A percentile compares a stretch with the other conserved stretches of the same genome.
These are phyloP conservation scores for Aspergillus panamensis DNA, from an alignment of 495 filamentous ascomycete genomes.

Conservation along the genomic window DNA sequence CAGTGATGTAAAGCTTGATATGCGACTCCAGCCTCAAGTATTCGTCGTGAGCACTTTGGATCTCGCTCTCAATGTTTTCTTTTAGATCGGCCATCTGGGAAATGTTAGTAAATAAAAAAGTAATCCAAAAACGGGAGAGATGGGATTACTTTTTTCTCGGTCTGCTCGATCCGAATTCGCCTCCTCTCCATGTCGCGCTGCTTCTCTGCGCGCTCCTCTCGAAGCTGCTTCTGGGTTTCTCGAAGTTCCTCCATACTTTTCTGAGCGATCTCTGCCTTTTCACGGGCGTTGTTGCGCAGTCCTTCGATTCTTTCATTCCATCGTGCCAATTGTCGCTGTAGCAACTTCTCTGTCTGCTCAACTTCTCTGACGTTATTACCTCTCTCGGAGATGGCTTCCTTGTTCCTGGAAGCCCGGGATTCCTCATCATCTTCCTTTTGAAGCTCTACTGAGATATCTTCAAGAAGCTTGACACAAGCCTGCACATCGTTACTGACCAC, in stretches of 20 bases:
- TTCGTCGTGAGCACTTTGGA: constrained; percentile 81
- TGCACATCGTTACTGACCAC: constrained; percentile 79
- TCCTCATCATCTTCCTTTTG: constrained; percentile 88
- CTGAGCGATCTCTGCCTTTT: constrained; percentile 75
- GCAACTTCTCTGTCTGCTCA: constrained; percentile 76
- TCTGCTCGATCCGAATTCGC: constrained; percentile 90
- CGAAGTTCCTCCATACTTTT: constrained; percentile 87
- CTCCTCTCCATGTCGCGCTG: constrained; percentile 86
- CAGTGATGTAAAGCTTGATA: constrained; percentile 94
- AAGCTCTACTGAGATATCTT: constrained; percentile 79
- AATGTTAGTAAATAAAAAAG: constrained; percentile 12
- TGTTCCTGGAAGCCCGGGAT: constrained; percentile 69
- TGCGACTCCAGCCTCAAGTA: constrained; percentile 95
- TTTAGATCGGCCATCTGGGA: constrained; percentile 90
- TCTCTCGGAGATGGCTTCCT: constrained; percentile 81
- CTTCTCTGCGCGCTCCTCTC: constrained; percentile 80
- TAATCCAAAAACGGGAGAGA: neutral
- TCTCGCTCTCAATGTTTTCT: constrained; percentile 93
- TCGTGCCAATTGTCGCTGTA: constrained; percentile 78
- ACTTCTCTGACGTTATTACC: constrained; percentile 88
- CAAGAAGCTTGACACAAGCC: constrained; percentile 80
- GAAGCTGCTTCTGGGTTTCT: constrained; percentile 71
- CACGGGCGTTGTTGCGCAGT: constrained; percentile 68
- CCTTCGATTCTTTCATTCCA: constrained; percentile 82
- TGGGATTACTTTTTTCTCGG: constrained; percentile 84